phyloP scores from a whole-genome alignment of 345 rosid genomes.

The Melastoma malabathricum region DNA sequence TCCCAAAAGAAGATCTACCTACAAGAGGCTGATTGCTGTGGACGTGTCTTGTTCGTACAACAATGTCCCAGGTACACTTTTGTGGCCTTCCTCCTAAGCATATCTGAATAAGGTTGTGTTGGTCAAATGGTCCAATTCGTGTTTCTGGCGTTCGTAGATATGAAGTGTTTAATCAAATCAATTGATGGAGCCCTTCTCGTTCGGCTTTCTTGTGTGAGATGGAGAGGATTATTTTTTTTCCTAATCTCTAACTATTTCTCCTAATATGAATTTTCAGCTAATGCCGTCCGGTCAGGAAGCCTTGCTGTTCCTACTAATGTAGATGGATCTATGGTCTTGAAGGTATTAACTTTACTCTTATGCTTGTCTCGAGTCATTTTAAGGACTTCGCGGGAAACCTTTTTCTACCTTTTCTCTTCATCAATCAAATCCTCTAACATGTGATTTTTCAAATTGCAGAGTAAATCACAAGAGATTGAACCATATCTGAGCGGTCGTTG shows the following conservation, averaged over 20 bases:
- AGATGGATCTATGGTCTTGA: conserved; percentile 42
- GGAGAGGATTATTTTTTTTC: no score
- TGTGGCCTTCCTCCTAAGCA: not conserved
- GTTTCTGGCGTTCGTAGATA: not conserved
- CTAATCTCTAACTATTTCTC: not conserved
- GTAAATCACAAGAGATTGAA: conserved; percentile 54
- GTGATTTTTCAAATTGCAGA: conserved; percentile 38
- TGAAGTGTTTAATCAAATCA: no score
- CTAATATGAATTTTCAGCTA: conserved; percentile 27
- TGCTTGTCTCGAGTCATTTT: not conserved
- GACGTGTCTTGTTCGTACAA: conserved; percentile 32
- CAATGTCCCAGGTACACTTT: conserved; percentile 38
- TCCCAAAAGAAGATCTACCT: conserved; percentile 14
- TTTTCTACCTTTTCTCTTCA: not conserved
- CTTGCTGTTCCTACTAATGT: conserved; percentile 12
- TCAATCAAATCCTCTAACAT: conserved; percentile 14
- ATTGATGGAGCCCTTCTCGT: no score
- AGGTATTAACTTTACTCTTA: conserved; percentile 23
- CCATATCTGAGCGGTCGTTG: conserved; percentile 65
- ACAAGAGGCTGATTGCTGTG: conserved; percentile 13
- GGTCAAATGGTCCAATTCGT: not conserved
- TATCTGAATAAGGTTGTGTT: not conserved
- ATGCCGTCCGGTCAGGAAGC: conserved; percentile 39
- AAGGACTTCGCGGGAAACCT: not conserved
- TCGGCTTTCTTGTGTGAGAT: no score